A percentile compares a stretch with the other conserved stretches of the same genome.
These are phyloP conservation scores for Monilinia fructicola DNA, from an alignment of 2,329 filamentous ascomycete genomes.

Conservation along the genomic window DNA sequence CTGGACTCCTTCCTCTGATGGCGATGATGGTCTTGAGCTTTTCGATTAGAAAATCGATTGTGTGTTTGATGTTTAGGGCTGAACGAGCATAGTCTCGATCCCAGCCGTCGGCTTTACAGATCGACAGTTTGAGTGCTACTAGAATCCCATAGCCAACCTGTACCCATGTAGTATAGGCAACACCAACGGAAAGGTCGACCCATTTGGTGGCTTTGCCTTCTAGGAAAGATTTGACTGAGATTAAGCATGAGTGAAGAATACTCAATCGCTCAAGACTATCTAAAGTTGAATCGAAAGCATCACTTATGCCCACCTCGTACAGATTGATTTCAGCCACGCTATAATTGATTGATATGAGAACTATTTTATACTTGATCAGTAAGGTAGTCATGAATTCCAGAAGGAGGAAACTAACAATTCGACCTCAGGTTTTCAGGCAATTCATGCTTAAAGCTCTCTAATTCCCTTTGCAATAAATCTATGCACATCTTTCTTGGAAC, in stretches of 20 bases:
- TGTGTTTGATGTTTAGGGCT: neutral
- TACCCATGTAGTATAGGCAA: conserved; percentile 22
- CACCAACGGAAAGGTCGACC: neutral
- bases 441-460: neutral
- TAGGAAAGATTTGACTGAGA: conserved; percentile 23
- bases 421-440: neutral
- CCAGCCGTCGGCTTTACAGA: conserved; percentile 25
- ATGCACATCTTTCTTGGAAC: neutral
- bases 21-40: neutral
- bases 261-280: conserved; percentile 25
- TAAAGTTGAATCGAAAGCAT: neutral
- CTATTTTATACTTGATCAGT: neutral
- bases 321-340: conserved; percentile 25
- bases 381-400: neutral
- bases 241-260: conserved; percentile 24
- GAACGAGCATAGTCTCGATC: conserved; percentile 5
- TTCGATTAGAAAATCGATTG: neutral
- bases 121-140: conserved; percentile 20
- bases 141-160: conserved; percentile 22
- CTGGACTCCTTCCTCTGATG: neutral
- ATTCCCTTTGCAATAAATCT: neutral
- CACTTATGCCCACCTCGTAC: conserved; percentile 22
- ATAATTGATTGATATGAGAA: conserved; percentile 7
- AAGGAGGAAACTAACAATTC: neutral
- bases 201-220: conserved; percentile 10